Conservation (phyloP, 306 rosid species). For the Clitoria ternatea region DNA sequence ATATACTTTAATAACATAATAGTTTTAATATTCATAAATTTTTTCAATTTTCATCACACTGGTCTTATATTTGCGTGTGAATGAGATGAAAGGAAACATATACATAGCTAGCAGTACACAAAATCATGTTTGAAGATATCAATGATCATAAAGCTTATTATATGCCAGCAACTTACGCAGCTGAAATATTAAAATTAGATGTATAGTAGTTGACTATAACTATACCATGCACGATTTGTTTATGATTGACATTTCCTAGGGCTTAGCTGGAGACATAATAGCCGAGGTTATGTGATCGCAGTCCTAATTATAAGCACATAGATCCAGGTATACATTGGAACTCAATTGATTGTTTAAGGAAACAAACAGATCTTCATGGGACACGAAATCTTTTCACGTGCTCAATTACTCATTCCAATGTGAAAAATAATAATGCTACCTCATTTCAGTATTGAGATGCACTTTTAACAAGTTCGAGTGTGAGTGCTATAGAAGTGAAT, state of each 20-base stretch:
- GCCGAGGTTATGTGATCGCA: neutral
- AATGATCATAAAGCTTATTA: neutral
- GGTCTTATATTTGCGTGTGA: neutral
- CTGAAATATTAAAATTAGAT: neutral
- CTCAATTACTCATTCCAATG: too few relatives aligned
- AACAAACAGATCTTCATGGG: constrained; percentile 23
- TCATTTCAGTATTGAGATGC: too few relatives aligned
- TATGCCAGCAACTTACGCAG: neutral
- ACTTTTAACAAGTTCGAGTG: too few relatives aligned
- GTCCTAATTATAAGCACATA: neutral
- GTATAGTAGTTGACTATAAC: neutral
- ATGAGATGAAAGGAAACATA: neutral
- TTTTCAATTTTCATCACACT: too few relatives aligned
- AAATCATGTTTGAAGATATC: neutral
- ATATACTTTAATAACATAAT: too few relatives aligned
- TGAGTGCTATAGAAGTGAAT: too few relatives aligned
- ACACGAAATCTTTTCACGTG: constrained; percentile 2
- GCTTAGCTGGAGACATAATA: constrained; percentile 15
- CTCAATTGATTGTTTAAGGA: constrained; percentile 5
- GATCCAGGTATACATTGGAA: neutral
- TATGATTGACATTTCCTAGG: constrained; percentile 32
- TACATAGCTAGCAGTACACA: neutral
- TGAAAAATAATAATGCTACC: too few relatives aligned
- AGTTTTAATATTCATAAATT: too few relatives aligned
- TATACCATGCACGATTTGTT: constrained; percentile 12